Base-by-base conservation (phyloP, 1,139 yeast species). In the Lizanozyma gosingica region DNA sequence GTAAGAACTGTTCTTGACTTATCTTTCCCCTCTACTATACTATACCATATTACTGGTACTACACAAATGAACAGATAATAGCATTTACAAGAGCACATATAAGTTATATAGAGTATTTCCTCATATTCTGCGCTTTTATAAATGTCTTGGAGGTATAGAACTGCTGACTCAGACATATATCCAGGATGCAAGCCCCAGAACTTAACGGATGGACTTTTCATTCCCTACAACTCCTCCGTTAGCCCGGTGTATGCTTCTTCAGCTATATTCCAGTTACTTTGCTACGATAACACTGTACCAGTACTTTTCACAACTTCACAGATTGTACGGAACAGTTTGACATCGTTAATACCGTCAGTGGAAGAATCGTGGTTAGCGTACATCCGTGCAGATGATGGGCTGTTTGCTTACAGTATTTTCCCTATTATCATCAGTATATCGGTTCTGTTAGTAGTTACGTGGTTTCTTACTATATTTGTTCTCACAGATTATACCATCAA, bases 391-490 rank as follows among this genome's bases (percentile, higher is more conserved):
- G 55, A 55, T 33, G 51, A 53, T 8, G 80, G 83, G 0, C 51
- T 69, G 2, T 81, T 76, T 54, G 62, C 70, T 18, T 76, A 74
- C 50, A 71, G 83, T 42, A 67, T 80, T 18, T 82, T 73, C 39
- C 76, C 88, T 0, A 68, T 80, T 33, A 62, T 82, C 1, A 78
- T 80, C 52, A 73, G 84, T 0, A 58, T 83, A 18, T 71, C 86
- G 9, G 73, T 80, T 1, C 80, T 81, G 56, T 77, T 83, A 14
- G 82, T 82, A 15, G 71, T 83, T 9, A 76, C 83, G 4, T 66
- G 83, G 62, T 77, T 80, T 45, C 59, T 83, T 33, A 78, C 88
- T 1, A 57, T 83, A 3, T 72, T 81, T 40, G 78, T 82, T 15
- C 67, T 80, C 45, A 74, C 87, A 14, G 80, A 76, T 55, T 77